Percentiles rank a stretch among this genome's conserved stretches.
Evolutionary conservation across 352 stramenopile genomes (phyloP).

Genomic region (Phytophthora pisi): DNA sequence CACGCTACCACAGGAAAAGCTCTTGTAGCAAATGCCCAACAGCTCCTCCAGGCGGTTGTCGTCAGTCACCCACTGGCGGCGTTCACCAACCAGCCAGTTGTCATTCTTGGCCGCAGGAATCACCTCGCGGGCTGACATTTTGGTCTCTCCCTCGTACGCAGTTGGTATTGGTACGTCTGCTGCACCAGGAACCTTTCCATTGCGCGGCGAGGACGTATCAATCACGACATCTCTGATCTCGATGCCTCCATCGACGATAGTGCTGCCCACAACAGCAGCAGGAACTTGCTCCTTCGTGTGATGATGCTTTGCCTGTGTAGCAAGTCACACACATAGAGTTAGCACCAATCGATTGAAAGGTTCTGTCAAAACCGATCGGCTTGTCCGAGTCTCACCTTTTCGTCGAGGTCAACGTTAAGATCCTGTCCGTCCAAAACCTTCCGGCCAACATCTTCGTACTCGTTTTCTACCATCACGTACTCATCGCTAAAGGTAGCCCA

Average conservation of each 20-base stretch:
- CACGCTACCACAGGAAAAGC: slow-evolving; percentile 71
- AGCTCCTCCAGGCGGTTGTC: slow-evolving; percentile 75
- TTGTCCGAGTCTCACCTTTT: slow-evolving; percentile 32
- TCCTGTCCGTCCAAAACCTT: slow-evolving; percentile 70
- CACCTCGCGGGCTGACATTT: slow-evolving; percentile 35
- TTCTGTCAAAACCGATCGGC: not conserved
- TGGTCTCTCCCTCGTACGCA: slow-evolving; percentile 22
- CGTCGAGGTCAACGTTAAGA: slow-evolving; percentile 47
- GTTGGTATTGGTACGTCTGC: not conserved
- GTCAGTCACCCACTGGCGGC: slow-evolving; percentile 55
- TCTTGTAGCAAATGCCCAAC: slow-evolving; percentile 85
- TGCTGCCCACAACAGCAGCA: slow-evolving; percentile 10
- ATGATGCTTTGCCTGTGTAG: slow-evolving; percentile 23
- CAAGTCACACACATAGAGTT: slow-evolving; percentile 4
- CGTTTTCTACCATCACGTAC: slow-evolving; percentile 84
- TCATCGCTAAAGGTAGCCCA: slow-evolving; percentile 79
- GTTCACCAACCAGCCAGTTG: slow-evolving; percentile 43
- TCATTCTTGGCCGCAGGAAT: slow-evolving; percentile 38
- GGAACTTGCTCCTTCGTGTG: slow-evolving; percentile 22
- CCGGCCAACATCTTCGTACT: slow-evolving; percentile 80
- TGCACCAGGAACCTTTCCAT: slow-evolving; percentile 9
- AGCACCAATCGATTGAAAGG: not conserved
- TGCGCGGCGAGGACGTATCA: slow-evolving; percentile 39
- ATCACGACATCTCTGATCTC: slow-evolving; percentile 43
- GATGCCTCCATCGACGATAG: slow-evolving; percentile 34